Percentiles rank a stretch among this genome's conserved stretches.
These are phyloP conservation scores for Ligustrum vulgare DNA, from an alignment of 257 asterid species.

Conservation along the genomic window DNA sequence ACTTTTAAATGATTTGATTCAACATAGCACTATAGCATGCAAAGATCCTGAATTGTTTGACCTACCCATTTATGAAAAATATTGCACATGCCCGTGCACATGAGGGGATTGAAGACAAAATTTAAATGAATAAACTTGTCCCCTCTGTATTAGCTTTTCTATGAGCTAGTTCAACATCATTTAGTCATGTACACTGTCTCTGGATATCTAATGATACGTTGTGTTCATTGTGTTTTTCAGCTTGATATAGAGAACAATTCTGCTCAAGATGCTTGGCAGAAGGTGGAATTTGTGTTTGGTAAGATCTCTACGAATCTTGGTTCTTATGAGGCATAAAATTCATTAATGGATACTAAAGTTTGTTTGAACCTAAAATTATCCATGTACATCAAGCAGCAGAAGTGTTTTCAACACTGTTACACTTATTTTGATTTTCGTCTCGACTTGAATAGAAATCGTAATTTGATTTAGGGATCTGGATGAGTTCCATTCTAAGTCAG, in stretches of 20 bases:
- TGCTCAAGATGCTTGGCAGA: constrained; percentile 85
- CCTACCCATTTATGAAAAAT: neutral
- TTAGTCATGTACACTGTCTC: neutral
- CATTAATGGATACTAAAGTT: neutral
- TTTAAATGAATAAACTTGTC: neutral
- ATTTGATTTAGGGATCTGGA: too few species aligned
- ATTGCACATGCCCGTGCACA: neutral
- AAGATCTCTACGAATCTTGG: constrained; percentile 33
- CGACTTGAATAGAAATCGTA: too few species aligned
- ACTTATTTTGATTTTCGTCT: neutral
- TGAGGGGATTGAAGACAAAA: neutral
- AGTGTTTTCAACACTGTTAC: neutral
- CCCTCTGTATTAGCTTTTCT: neutral
- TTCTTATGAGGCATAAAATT: neutral
- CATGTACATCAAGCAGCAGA: neutral
- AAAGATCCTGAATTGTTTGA: neutral
- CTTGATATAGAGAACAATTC: constrained; percentile 85
- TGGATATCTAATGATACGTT: neutral
- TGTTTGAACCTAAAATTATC: neutral
- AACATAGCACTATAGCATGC: neutral
- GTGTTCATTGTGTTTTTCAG: constrained; percentile 37
- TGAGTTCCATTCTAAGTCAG: neutral
- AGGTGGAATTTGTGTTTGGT: constrained; percentile 86
- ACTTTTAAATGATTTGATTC: neutral
- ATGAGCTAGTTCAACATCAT: neutral